These are phyloP conservation scores for Blastobotrys peoriensis DNA, from an alignment of 805 yeast genomes.

Conservation along the genomic window DNA sequence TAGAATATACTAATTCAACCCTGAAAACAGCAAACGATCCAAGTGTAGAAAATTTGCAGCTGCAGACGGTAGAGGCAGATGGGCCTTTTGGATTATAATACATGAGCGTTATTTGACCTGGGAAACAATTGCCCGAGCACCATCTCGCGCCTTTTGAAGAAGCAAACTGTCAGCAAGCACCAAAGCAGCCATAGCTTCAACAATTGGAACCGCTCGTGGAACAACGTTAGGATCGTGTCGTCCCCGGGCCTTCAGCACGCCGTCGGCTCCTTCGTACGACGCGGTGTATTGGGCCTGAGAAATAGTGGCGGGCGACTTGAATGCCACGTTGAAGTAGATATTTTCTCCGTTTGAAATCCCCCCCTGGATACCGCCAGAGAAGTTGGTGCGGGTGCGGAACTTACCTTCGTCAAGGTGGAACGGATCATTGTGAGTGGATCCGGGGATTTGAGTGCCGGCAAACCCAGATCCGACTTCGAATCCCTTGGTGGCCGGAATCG, in stretches of 20 bases:
- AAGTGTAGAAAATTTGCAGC: too few species aligned
- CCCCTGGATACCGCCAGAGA: constrained; percentile 97
- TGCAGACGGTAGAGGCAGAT: too few species aligned
- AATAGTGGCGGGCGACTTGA: constrained; percentile 97
- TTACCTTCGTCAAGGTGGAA: constrained; percentile 55
- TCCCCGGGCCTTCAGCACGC: constrained; percentile 90
- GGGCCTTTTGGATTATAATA: too few species aligned
- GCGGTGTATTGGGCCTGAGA: constrained; percentile 87
- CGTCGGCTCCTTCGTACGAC: constrained; percentile 81
- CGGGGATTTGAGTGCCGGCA: constrained; percentile 81
- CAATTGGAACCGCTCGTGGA: constrained; percentile 97
- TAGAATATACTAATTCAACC: too few species aligned
- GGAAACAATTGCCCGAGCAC: constrained; percentile 30
- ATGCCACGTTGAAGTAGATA: constrained; percentile 90
- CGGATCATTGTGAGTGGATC: constrained; percentile 90
- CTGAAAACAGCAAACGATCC: too few species aligned
- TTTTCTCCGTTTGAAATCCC: constrained; percentile 96
- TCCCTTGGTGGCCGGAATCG: constrained; percentile 97
- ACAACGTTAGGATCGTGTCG: constrained; percentile 98
- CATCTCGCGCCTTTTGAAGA: constrained; percentile 81
- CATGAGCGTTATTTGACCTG: too few species aligned
- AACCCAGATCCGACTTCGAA: constrained; percentile 98
- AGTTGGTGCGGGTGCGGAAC: constrained; percentile 82
- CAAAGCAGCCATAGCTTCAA: constrained; percentile 96
- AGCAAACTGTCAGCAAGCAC: constrained; percentile 81